Evolutionary conservation across 208 protist species (phyloP), one percentile per base, ranked within the genome.

Genomic region (Trypanosoma avium): DNA sequence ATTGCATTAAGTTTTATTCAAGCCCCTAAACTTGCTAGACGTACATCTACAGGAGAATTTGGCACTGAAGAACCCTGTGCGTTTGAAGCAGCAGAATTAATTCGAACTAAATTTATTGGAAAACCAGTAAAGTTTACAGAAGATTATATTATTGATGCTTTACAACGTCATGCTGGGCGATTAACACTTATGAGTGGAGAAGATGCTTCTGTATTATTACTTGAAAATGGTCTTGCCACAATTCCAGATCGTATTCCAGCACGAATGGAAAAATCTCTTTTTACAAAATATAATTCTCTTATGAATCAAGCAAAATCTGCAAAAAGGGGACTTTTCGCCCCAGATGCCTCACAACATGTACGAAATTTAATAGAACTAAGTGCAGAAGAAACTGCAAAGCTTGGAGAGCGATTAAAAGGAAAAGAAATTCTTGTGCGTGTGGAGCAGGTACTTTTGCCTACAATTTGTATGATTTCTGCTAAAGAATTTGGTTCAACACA

Each of bases 1-100:
- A 82, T 97, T 27, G 86, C 82, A 24, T 70, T 97, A 50, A 94
- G 88, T 70, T 94, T 79, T 68, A 93, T 97, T 35, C 76, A 95
- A 36, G 83, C 87, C 0, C 89, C 89, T 4, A 85, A 90, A 62
- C 67, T 88, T 32, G 83, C 82, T 0, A 71, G 75, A 13, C 79
- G 87, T 26, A 79, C 60, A 19, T 49, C 72, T 15, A 75, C 50
- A 33, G 86, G 84, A 9, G 86, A 81, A n/a, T 92, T 92, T 57
- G 75, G 73, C 13, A 58, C 67, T 1, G 92, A 97, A 52, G 92
- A 97, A 10, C 88, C 88, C 24, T 97, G 78, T 70, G 88, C 89
- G 12, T 86, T 81, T 81, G 87, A 94, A 60, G 92, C 92, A 9
- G 75, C 71, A 0, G 88, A 97, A 77, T 79, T 94, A 33, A 84